A percentile compares a stretch with the other conserved stretches of the same genome.
Conservation (phyloP, 768 basidiomycete genomes). For the Tremella mesenterica region DNA sequence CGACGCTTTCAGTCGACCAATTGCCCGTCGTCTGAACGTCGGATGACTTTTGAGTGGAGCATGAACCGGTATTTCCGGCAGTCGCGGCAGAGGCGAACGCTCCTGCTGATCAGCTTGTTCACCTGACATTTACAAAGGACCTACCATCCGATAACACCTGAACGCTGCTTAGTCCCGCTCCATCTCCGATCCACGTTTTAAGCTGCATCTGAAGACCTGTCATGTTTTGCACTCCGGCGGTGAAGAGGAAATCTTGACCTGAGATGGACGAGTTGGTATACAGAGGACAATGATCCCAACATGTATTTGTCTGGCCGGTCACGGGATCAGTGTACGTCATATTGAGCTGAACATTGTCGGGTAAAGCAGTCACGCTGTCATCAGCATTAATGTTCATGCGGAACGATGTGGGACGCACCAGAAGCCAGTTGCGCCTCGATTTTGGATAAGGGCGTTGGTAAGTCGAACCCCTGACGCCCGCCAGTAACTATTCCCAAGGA, state of each 20-base stretch:
- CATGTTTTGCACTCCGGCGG: slow-evolving; percentile 49
- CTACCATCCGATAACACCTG: slow-evolving; percentile 79
- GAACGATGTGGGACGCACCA: slow-evolving; percentile 51
- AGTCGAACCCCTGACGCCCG: slow-evolving; percentile 72
- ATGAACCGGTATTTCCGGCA: slow-evolving; percentile 57
- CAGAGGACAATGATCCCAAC: slow-evolving; percentile 69
- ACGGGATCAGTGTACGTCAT: slow-evolving; percentile 69
- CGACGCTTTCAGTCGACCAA: slow-evolving; percentile 60
- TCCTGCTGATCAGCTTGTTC: slow-evolving; percentile 23
- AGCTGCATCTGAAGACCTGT: slow-evolving; percentile 85
- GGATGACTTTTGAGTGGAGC: slow-evolving; percentile 69
- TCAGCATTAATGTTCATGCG: slow-evolving; percentile 11
- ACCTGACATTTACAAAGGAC: slow-evolving; percentile 1
- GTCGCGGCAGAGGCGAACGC: slow-evolving; percentile 71
- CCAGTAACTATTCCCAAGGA: slow-evolving; percentile 65
- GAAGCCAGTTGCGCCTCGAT: slow-evolving; percentile 79
- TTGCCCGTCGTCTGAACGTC: slow-evolving; percentile 58
- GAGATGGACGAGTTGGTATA: slow-evolving; percentile 63
- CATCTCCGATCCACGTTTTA: slow-evolving; percentile 62
- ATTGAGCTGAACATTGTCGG: slow-evolving; percentile 71
- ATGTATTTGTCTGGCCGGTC: slow-evolving; percentile 67
- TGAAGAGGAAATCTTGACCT: slow-evolving; percentile 91
- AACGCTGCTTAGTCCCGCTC: slow-evolving; percentile 78
- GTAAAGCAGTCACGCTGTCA: slow-evolving; percentile 70
- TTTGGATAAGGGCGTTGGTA: slow-evolving; percentile 77